phyloP scores from a whole-genome alignment of 2,329 filamentous ascomycete genomes.

The Sclerotinia minor region DNA sequence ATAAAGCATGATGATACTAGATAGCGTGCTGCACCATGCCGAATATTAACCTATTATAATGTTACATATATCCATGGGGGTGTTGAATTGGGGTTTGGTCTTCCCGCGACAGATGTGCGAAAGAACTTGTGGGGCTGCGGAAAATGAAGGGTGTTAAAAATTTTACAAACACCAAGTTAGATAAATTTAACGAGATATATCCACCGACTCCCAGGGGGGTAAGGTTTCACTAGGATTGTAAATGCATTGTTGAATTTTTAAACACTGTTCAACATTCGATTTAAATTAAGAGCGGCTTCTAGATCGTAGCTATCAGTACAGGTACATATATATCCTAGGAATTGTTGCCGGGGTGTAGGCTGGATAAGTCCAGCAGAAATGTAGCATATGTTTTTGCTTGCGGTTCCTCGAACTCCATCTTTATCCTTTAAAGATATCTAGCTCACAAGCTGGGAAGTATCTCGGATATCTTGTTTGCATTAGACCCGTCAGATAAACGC shows the following conservation, averaged over 20 bases:
- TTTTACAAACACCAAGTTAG: constrained; percentile 1
- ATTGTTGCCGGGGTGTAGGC: background rate
- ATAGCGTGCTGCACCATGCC: constrained; percentile 3
- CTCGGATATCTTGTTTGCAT: background rate
- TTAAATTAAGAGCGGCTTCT: constrained; percentile 13
- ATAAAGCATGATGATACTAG: background rate
- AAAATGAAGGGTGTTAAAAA: constrained; percentile 12
- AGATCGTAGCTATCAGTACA: constrained; percentile 14
- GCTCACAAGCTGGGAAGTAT: background rate
- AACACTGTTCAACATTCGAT: constrained; percentile 7
- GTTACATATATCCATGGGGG: background rate
- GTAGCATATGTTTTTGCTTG: constrained; percentile 6
- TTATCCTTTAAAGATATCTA: constrained; percentile 1
- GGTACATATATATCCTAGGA: background rate
- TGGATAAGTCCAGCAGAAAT: background rate
- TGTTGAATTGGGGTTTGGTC: constrained; percentile 13
- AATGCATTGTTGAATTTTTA: constrained; percentile 21
- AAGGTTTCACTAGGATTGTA: constrained; percentile 14
- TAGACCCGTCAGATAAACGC: background rate
- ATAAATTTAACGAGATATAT: constrained; percentile 6
- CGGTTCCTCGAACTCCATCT: background rate
- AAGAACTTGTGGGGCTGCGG: constrained; percentile 20
- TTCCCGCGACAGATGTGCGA: constrained; percentile 13
- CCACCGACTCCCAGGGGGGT: background rate
- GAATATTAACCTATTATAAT: constrained; percentile 3